Evolutionary conservation across 345 rosid species (phyloP).

Genomic region (Melaleuca alternifolia): DNA sequence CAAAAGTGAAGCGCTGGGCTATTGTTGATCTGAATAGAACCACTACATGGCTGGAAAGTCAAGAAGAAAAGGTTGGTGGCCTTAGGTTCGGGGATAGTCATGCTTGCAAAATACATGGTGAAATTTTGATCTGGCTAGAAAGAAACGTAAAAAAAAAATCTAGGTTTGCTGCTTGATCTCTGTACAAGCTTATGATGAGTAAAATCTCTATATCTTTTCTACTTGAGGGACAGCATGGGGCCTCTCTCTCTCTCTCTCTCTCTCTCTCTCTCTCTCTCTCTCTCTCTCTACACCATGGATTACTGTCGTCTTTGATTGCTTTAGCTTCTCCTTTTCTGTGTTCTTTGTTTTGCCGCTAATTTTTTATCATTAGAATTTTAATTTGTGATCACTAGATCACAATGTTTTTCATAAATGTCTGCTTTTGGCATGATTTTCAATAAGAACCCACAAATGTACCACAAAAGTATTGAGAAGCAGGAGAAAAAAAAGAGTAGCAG

Average conservation of each 20-base stretch:
- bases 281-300: no score
- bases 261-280: background rate
- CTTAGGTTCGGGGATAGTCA: background rate
- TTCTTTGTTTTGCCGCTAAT: background rate
- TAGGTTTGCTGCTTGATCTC: background rate
- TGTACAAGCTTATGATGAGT: background rate
- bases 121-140: background rate
- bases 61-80: slow-evolving; percentile 64
- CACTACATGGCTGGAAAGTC: slow-evolving; percentile 71
- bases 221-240: background rate
- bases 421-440: background rate
- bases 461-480: background rate
- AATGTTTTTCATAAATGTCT: background rate
- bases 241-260: background rate
- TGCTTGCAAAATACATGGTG: background rate
- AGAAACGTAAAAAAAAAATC: background rate
- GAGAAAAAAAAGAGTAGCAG: background rate
- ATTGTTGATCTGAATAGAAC: slow-evolving; percentile 59
- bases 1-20: slow-evolving; percentile 68
- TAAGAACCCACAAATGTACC: background rate
- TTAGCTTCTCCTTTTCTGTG: background rate
- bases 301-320: background rate
- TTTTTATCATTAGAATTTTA: background rate
- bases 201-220: background rate
- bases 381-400: background rate